These are phyloP conservation scores for Penicillium hesseltinei DNA, from an alignment of 2,329 filamentous ascomycete genomes.

Conservation along the genomic window DNA sequence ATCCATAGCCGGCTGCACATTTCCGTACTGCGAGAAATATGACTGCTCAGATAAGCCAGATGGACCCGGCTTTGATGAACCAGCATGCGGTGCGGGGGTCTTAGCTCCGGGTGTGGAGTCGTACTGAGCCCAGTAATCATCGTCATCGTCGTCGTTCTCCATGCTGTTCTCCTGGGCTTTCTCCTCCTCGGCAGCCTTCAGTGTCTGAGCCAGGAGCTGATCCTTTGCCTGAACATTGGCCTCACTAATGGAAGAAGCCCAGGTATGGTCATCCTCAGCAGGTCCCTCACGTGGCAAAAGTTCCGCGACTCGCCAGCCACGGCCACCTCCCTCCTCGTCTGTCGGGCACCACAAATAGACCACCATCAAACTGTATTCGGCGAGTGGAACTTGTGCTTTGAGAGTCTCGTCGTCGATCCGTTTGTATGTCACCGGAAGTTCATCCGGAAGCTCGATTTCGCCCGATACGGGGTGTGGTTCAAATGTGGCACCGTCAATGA, in stretches of 20 bases:
- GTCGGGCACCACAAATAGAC: conserved; percentile 62
- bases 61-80: conserved; percentile 25
- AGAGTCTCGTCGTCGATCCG: conserved; percentile 62
- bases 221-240: conserved; percentile 51
- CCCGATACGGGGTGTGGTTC: conserved; percentile 65
- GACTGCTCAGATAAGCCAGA: conserved; percentile 52
- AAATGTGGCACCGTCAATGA: conserved; percentile 55
- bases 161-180: conserved; percentile 18
- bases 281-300: conserved; percentile 52
- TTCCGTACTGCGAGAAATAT: conserved; percentile 61
- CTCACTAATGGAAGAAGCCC: conserved; percentile 55
- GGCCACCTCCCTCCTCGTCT: conserved; percentile 52
- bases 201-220: conserved; percentile 37
- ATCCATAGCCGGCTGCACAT: conserved; percentile 65
- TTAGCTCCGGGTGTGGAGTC: conserved; percentile 53
- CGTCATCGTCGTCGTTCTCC: conserved; percentile 59
- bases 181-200: conserved; percentile 31
- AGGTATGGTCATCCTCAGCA: conserved; percentile 51
- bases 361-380: conserved; percentile 55
- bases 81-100: conserved; percentile 30
- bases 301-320: conserved; percentile 60
- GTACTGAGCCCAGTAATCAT: conserved; percentile 65
- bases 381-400: conserved; percentile 53
- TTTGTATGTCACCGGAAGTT: conserved; percentile 56
- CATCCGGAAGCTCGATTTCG: conserved; percentile 61